Percentiles rank a stretch among this genome's conserved stretches.
These are phyloP conservation scores for Cryptococcus deneoformans DNA, from an alignment of 1,284 basidiomycete species.

Conservation along the genomic window DNA sequence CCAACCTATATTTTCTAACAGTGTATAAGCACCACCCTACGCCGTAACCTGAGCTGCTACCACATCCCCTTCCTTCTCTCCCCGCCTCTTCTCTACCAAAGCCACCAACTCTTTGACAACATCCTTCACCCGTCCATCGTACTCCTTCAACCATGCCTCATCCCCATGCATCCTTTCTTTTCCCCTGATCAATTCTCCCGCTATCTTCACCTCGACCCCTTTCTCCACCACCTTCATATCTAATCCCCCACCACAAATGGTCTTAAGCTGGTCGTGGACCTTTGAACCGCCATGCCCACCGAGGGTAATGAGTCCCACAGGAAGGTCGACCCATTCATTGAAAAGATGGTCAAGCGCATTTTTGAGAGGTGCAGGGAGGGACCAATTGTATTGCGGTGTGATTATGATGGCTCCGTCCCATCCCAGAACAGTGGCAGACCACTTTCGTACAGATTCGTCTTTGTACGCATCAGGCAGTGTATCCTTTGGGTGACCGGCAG, in stretches of 20 bases:
- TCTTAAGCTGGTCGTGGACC: slow-evolving; percentile 5
- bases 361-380: slow-evolving; percentile 24
- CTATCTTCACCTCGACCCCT: slow-evolving; percentile 16
- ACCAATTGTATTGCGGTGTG: slow-evolving; percentile 34
- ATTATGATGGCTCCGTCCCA: slow-evolving; percentile 24
- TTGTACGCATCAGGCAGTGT: slow-evolving; percentile 11
- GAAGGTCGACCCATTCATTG: slow-evolving; percentile 28
- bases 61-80: not conserved
- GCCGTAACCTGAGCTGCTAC: not conserved
- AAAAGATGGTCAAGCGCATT: slow-evolving; percentile 32
- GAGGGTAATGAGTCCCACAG: slow-evolving; percentile 18
- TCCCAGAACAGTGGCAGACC: slow-evolving; percentile 16
- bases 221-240: slow-evolving; percentile 16
- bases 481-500: slow-evolving; percentile 6
- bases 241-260: slow-evolving; percentile 15
- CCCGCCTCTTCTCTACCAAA: slow-evolving; percentile 1
- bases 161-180: slow-evolving; percentile 12
- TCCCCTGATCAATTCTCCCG: slow-evolving; percentile 17
- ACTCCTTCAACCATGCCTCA: slow-evolving; percentile 13
- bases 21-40: too few relatives aligned
- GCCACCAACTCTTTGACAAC: slow-evolving; percentile 6
- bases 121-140: slow-evolving; percentile 8
- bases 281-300: slow-evolving; percentile 25
- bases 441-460: slow-evolving; percentile 10
- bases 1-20: too few relatives aligned